These are phyloP conservation scores for Aureobasidium sp. DNA, from an alignment of 2,329 filamentous ascomycete species.

Conservation along the genomic window DNA sequence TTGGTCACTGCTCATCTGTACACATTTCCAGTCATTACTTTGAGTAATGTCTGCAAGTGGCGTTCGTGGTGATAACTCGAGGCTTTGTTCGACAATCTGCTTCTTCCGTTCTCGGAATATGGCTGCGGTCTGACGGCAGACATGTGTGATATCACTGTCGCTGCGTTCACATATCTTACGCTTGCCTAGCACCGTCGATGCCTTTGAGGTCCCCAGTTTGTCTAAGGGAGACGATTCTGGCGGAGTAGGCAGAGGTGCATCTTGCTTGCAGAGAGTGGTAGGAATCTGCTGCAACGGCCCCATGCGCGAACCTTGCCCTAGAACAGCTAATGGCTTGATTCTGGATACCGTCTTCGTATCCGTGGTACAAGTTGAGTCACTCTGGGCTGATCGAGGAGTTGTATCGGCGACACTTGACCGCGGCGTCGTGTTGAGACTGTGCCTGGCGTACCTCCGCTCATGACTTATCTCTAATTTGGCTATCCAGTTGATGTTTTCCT, in stretches of 20 bases:
- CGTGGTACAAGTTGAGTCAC: neutral
- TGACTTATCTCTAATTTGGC: constrained; percentile 46
- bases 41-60: constrained; percentile 7
- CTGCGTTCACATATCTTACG: neutral
- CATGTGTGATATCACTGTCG: neutral
- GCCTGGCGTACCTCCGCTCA: constrained; percentile 25
- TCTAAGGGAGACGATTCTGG: constrained; percentile 1
- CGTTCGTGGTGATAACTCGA: neutral
- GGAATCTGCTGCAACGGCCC: neutral
- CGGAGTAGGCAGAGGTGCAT: neutral
- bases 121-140: too few relatives aligned
- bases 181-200: neutral
- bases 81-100: neutral
- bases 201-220: too few relatives aligned
- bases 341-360: neutral
- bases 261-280: neutral
- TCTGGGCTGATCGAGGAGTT: constrained; percentile 4
- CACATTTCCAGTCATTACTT: neutral
- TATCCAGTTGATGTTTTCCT: constrained; percentile 57
- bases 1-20: neutral
- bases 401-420: constrained; percentile 12
- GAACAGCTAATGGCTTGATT: neutral
- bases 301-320: neutral
- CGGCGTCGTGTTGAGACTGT: constrained; percentile 20
- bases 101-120: neutral